phyloP scores from a whole-genome alignment of 768 basidiomycete species.

The Kwoniella dendrophila region DNA sequence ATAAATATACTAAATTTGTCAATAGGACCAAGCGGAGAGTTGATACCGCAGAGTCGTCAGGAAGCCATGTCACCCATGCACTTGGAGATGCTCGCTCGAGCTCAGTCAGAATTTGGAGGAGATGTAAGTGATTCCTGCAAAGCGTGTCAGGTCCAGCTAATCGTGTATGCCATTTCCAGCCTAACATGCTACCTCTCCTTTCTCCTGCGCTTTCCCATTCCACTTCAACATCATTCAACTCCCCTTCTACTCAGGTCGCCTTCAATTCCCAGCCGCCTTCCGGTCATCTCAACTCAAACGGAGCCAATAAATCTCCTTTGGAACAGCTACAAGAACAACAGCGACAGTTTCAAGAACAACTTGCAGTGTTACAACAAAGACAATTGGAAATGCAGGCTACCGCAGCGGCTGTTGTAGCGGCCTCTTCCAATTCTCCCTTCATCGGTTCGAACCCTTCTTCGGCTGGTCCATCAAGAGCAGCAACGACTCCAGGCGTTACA shows the following conservation, averaged over 20 bases:
- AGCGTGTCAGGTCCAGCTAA: neutral
- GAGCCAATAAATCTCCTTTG: slow-evolving; percentile 27
- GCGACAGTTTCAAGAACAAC: slow-evolving; percentile 48
- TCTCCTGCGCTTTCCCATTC: slow-evolving; percentile 57
- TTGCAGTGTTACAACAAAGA: slow-evolving; percentile 41
- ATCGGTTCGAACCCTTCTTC: slow-evolving; percentile 56
- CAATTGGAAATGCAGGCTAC: slow-evolving; percentile 48
- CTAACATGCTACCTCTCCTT: slow-evolving; percentile 55
- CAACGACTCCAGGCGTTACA: slow-evolving; percentile 44
- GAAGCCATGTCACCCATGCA: slow-evolving; percentile 53
- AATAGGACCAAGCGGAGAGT: slow-evolving; percentile 39
- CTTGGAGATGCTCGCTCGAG: slow-evolving; percentile 38
- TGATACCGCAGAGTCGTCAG: slow-evolving; percentile 36
- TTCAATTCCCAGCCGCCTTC: slow-evolving; percentile 14
- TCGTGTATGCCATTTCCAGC: slow-evolving; percentile 31
- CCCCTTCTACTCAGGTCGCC: slow-evolving; percentile 26
- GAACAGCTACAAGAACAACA: slow-evolving; percentile 53
- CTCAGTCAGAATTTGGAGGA: slow-evolving; percentile 33
- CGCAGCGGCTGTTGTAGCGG: slow-evolving; percentile 53
- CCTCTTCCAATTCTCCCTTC: slow-evolving; percentile 63
- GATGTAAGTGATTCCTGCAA: slow-evolving; percentile 39
- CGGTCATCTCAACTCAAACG: slow-evolving; percentile 7
- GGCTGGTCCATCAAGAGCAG: slow-evolving; percentile 54
- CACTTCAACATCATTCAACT: slow-evolving; percentile 38
- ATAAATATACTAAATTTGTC: neutral